Percentiles rank a stretch among this genome's conserved stretches.
Evolutionary conservation across 139 green algal genomes (phyloP).

Genomic region (Chlorella sorokiniana): DNA sequence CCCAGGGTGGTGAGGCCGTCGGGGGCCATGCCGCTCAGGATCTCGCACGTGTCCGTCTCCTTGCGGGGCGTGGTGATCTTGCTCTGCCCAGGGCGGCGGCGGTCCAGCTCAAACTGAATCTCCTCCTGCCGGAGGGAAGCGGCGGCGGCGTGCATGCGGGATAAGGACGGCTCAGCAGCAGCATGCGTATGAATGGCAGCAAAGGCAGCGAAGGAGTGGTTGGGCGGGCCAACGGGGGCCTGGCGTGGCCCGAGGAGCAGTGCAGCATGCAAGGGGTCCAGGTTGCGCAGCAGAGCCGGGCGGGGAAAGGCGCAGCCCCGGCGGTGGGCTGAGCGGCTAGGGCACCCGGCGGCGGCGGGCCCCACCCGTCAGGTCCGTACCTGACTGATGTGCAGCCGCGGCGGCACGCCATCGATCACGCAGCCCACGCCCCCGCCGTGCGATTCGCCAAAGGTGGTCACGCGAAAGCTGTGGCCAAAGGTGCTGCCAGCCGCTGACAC

Average conservation of each 20-base stretch:
- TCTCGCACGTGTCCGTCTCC: conserved; percentile 93
- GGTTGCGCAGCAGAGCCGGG: background rate
- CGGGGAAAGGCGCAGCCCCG: background rate
- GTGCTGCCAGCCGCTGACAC: conserved; percentile 73
- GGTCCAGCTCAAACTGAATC: conserved; percentile 84
- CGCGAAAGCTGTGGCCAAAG: conserved; percentile 89
- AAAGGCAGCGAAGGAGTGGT: too few relatives aligned
- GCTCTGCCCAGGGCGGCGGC: conserved; percentile 91
- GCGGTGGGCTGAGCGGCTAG: background rate
- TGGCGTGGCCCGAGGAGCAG: too few relatives aligned
- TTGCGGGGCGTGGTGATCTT: conserved; percentile 97
- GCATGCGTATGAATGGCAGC: background rate
- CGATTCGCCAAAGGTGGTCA: conserved; percentile 97
- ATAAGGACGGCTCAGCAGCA: background rate
- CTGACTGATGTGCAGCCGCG: conserved; percentile 82
- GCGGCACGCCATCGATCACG: conserved; percentile 95
- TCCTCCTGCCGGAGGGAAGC: conserved; percentile 54
- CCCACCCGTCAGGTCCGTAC: background rate
- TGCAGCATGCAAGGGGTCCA: too few relatives aligned
- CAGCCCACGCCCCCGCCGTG: conserved; percentile 97
- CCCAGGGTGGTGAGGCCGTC: conserved; percentile 87
- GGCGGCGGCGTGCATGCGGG: background rate
- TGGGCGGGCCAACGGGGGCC: too few relatives aligned
- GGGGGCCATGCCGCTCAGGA: conserved; percentile 83
- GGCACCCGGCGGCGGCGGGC: background rate